A percentile compares a stretch with the other conserved stretches of the same genome.
Conservation (phyloP, 352 stramenopile species). For the Globisporangium megalacanthum region DNA sequence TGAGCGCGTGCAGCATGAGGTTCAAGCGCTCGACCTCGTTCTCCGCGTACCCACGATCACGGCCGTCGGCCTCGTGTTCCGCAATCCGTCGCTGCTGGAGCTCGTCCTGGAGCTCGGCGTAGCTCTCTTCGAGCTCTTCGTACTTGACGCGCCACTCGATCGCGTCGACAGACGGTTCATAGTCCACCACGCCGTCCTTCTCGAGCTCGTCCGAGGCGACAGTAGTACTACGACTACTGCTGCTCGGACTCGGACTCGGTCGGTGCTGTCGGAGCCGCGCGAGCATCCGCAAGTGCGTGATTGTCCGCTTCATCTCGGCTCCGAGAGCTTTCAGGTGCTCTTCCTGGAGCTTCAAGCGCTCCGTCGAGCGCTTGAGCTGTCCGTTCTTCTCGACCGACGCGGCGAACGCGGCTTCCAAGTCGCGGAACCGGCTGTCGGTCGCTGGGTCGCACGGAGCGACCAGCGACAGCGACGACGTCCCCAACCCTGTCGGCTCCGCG, state of each 20-base stretch:
- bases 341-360: slow-evolving; percentile 50
- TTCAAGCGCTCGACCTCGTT: slow-evolving; percentile 59
- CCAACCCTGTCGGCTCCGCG: slow-evolving; percentile 3
- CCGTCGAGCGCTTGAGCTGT: slow-evolving; percentile 41
- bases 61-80: slow-evolving; percentile 3
- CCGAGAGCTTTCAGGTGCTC: slow-evolving; percentile 47
- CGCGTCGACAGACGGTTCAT: slow-evolving; percentile 60
- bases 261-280: slow-evolving; percentile 29
- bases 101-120: slow-evolving; percentile 44
- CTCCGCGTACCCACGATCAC: slow-evolving; percentile 4
- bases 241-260: not conserved
- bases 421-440: slow-evolving; percentile 39
- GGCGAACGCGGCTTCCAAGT: slow-evolving; percentile 60
- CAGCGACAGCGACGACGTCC: not conserved
- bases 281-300: slow-evolving; percentile 54
- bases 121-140: slow-evolving; percentile 68
- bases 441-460: slow-evolving; percentile 23
- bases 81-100: slow-evolving; percentile 19
- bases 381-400: slow-evolving; percentile 57
- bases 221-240: not conserved
- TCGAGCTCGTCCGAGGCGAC: slow-evolving; percentile 7
- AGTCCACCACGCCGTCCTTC: slow-evolving; percentile 24
- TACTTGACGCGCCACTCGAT: slow-evolving; percentile 84
- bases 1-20: slow-evolving; percentile 53
- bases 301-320: slow-evolving; percentile 48